These are phyloP conservation scores for Backusella circina DNA, from an alignment of 192 early-diverging fungal genomes.

Conservation along the genomic window DNA sequence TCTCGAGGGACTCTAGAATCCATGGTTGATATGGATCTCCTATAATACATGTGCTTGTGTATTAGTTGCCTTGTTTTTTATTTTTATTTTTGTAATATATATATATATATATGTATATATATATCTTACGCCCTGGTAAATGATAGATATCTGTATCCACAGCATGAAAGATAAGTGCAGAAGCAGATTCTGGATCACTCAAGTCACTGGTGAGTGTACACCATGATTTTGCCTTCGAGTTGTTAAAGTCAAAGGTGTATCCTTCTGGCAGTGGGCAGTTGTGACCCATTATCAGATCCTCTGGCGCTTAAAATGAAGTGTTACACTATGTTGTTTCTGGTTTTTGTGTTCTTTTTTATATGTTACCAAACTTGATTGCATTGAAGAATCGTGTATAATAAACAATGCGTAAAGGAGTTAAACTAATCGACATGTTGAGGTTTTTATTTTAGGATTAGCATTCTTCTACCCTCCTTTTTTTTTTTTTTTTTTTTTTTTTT, in stretches of 20 bases:
- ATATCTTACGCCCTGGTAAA: background rate
- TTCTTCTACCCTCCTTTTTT: background rate
- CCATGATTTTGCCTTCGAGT: background rate
- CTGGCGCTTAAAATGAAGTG: background rate
- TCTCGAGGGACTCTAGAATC: slow-evolving; percentile 12
- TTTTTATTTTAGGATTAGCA: background rate
- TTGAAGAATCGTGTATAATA: slow-evolving; percentile 14
- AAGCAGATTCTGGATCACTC: background rate
- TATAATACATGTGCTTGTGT: background rate
- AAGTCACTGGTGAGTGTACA: slow-evolving; percentile 6
- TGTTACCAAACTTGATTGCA: slow-evolving; percentile 6
- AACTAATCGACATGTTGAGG: background rate
- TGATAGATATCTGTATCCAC: background rate
- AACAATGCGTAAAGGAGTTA: slow-evolving; percentile 10
- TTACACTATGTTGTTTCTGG: background rate
- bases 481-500: background rate
- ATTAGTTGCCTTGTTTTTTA: background rate
- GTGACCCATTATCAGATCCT: background rate
- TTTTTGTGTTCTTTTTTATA: background rate
- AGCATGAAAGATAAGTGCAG: slow-evolving; percentile 16
- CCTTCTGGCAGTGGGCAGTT: slow-evolving; percentile 8
- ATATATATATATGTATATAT: background rate
- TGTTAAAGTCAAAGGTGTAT: slow-evolving; percentile 4
- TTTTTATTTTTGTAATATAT: too few relatives aligned
- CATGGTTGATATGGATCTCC: background rate